Evolutionary conservation across 805 yeast species (phyloP).

Genomic region (Ogataea dorogensis): DNA sequence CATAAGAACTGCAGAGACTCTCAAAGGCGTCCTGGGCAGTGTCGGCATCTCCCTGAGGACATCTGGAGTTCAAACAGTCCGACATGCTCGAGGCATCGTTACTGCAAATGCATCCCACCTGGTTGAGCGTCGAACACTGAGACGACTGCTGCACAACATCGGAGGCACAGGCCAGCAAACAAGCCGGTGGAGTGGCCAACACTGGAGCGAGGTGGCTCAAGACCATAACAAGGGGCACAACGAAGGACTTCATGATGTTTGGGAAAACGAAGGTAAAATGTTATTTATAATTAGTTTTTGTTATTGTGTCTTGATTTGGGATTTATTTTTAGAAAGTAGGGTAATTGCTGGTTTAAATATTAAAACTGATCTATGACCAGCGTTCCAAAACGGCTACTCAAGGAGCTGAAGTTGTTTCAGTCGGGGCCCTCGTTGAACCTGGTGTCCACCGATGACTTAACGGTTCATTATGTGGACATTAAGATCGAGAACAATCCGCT

Average conservation of each 20-base stretch:
- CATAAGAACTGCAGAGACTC: slow-evolving; percentile 42
- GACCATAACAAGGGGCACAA: slow-evolving; percentile 28
- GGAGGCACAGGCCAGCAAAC: slow-evolving; percentile 85
- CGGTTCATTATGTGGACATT: slow-evolving; percentile 38
- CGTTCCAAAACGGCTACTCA: slow-evolving; percentile 19
- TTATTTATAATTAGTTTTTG: slow-evolving; percentile 5
- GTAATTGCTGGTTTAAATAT: slow-evolving; percentile 2
- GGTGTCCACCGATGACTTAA: slow-evolving; percentile 15
- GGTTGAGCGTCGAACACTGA: slow-evolving; percentile 57
- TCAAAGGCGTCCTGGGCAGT: slow-evolving; percentile 61
- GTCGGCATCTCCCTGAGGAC: slow-evolving; percentile 63
- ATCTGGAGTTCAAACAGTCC: slow-evolving; percentile 61
- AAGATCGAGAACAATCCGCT: slow-evolving; percentile 36
- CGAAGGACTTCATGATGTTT: slow-evolving; percentile 23
- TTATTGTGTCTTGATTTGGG: slow-evolving; percentile 7
- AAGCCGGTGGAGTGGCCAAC: slow-evolving; percentile 81
- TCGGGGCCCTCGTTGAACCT: slow-evolving; percentile 14
- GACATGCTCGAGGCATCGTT: slow-evolving; percentile 52
- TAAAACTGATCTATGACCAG: slow-evolving; percentile 2
- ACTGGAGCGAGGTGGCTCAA: slow-evolving; percentile 42
- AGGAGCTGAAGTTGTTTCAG: slow-evolving; percentile 21
- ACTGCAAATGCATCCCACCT: slow-evolving; percentile 67
- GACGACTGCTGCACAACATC: slow-evolving; percentile 56
- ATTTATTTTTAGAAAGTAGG: slow-evolving; percentile 12
- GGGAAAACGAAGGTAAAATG: slow-evolving; percentile 3